Conservation (phyloP, 257 asterid species). For the Solanum lignicaule region DNA sequence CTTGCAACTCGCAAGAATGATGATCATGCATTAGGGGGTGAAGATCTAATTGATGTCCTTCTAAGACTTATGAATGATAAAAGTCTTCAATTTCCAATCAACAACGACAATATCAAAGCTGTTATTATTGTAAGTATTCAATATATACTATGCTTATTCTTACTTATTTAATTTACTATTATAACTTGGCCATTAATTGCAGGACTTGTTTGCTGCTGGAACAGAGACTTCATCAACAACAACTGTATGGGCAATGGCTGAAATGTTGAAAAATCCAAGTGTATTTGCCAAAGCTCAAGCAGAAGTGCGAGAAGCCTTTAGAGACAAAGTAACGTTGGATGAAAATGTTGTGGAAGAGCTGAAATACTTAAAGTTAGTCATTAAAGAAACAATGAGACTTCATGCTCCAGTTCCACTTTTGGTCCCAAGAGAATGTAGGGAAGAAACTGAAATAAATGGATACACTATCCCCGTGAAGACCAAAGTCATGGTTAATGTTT, state of each 20-base stretch:
- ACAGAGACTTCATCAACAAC: conserved; percentile 1
- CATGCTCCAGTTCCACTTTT: background rate
- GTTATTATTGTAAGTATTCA: background rate
- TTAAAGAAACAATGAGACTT: background rate
- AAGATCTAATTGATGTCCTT: conserved; percentile 6
- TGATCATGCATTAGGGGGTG: background rate
- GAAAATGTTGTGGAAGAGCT: background rate
- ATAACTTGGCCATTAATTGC: background rate
- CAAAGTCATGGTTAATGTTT: background rate
- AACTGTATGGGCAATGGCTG: background rate
- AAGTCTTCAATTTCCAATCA: background rate
- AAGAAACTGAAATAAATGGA: background rate
- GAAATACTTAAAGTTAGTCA: background rate
- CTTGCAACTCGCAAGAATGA: background rate
- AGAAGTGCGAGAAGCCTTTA: background rate
- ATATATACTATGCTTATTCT: background rate
- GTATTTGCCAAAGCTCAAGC: background rate
- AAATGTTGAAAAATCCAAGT: background rate
- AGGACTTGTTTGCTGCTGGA: background rate
- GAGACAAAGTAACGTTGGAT: background rate
- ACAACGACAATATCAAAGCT: background rate
- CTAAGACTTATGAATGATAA: background rate
- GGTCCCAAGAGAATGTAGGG: background rate
- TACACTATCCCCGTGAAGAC: background rate
- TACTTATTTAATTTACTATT: too few species aligned